Percentiles rank a stretch among this genome's conserved stretches.
Conservation (phyloP, 768 basidiomycete species). For the Pleurotus cornucopiae region DNA sequence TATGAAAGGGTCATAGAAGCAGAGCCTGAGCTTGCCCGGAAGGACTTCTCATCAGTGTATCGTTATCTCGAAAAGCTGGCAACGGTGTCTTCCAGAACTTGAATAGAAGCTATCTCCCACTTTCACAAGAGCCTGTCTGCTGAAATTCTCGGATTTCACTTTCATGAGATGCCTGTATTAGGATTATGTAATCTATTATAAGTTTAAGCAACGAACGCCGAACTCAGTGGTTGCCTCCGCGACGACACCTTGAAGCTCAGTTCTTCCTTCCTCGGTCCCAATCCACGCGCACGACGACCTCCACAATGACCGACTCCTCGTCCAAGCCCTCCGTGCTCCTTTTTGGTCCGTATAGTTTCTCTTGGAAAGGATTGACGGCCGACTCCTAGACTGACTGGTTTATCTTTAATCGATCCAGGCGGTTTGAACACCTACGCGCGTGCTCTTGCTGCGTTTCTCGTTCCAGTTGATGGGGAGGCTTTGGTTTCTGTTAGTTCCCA, state of each 20-base stretch:
- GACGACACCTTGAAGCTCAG: background rate
- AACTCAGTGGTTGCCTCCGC: slow-evolving; percentile 7
- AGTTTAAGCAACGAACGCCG: slow-evolving; percentile 5
- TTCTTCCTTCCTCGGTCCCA: background rate
- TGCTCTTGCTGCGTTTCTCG: slow-evolving; percentile 61
- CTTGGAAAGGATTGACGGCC: background rate
- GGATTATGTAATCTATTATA: slow-evolving; percentile 7
- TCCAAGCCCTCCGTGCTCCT: slow-evolving; percentile 65
- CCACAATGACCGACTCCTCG: slow-evolving; percentile 27
- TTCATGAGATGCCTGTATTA: background rate
- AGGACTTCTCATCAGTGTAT: slow-evolving; percentile 85
- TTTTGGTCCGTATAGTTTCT: slow-evolving; percentile 50
- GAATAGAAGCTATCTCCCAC: background rate
- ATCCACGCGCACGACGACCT: slow-evolving; percentile 1
- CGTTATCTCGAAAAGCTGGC: slow-evolving; percentile 42
- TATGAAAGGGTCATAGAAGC: slow-evolving; percentile 53
- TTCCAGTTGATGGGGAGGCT: slow-evolving; percentile 62
- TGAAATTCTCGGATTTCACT: background rate
- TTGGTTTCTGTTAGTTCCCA: slow-evolving; percentile 61
- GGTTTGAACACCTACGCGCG: slow-evolving; percentile 80
- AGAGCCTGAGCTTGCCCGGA: slow-evolving; percentile 56
- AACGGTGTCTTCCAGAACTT: slow-evolving; percentile 7
- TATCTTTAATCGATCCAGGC: slow-evolving; percentile 36
- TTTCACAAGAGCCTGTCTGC: slow-evolving; percentile 6
- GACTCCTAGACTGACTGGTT: slow-evolving; percentile 1